Percentiles rank a stretch among this genome's conserved stretches.
phyloP scores from a whole-genome alignment of 2,329 filamentous ascomycete genomes.

The Fusarium temperatum region DNA sequence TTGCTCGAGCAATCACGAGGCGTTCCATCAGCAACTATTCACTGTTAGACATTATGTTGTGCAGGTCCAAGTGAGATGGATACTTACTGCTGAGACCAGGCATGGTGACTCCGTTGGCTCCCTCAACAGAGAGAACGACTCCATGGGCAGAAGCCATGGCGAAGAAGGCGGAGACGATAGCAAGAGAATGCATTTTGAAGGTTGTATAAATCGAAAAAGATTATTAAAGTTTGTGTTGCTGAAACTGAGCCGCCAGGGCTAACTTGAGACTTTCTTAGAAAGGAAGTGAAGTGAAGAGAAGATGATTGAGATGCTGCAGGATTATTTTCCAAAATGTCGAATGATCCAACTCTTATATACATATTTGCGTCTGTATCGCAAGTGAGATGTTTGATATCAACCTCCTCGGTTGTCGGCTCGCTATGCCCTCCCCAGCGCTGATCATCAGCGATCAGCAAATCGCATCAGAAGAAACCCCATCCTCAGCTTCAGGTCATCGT shows the following conservation, averaged over 20 bases:
- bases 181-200: slow-evolving; percentile 44
- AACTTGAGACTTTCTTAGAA: not conserved
- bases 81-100: slow-evolving; percentile 58
- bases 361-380: not conserved
- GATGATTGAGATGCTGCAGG: not conserved
- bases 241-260: slow-evolving; percentile 9
- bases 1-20: slow-evolving; percentile 72
- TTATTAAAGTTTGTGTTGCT: not conserved
- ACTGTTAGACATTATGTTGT: not conserved
- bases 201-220: too few species aligned
- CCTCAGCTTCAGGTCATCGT: slow-evolving; percentile 11
- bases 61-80: too few species aligned
- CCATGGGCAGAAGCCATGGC: slow-evolving; percentile 66
- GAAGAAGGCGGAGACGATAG: slow-evolving; percentile 48
- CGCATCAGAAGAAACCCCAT: not conserved
- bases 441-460: not conserved
- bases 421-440: not conserved
- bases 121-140: slow-evolving; percentile 63
- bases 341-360: not conserved
- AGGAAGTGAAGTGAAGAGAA: not conserved
- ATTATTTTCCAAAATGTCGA: not conserved
- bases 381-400: not conserved
- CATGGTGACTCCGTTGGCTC: slow-evolving; percentile 70
- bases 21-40: slow-evolving; percentile 69
- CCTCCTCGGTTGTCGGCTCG: not conserved